These are phyloP conservation scores for Termitomyces sp. DNA, from an alignment of 768 basidiomycete genomes.

Conservation along the genomic window DNA sequence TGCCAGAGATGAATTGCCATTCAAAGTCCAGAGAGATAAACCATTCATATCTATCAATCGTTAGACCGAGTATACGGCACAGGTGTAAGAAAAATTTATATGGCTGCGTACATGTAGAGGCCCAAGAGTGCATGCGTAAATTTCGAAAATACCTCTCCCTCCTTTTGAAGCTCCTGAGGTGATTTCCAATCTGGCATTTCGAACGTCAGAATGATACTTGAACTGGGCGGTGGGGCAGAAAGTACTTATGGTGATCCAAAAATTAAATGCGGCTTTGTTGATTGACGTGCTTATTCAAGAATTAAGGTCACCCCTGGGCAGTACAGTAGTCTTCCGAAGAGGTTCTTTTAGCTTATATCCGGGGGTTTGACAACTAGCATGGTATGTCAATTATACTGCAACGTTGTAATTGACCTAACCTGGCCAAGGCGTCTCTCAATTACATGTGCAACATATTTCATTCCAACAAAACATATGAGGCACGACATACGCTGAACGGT, in stretches of 20 bases:
- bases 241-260: background rate
- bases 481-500: background rate
- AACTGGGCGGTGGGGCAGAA: background rate
- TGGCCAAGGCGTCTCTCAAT: background rate
- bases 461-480: background rate
- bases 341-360: background rate
- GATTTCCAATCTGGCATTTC: conserved; percentile 55
- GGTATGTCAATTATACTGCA: background rate
- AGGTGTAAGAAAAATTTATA: background rate
- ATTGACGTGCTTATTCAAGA: background rate
- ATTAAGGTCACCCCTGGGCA: background rate
- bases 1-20: conserved; percentile 52
- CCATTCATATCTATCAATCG: conserved; percentile 51
- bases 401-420: background rate
- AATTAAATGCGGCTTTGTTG: background rate
- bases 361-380: background rate
- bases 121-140: conserved; percentile 56
- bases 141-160: conserved; percentile 41
- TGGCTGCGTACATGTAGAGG: conserved; percentile 41
- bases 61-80: background rate
- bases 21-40: conserved; percentile 59
- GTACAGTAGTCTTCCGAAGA: background rate
- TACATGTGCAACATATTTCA: background rate
- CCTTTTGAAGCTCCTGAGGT: conserved; percentile 37
- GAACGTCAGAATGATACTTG: background rate